Conservation (phyloP, 2,329 filamentous ascomycete genomes). For the Triangularia verruculosa region DNA sequence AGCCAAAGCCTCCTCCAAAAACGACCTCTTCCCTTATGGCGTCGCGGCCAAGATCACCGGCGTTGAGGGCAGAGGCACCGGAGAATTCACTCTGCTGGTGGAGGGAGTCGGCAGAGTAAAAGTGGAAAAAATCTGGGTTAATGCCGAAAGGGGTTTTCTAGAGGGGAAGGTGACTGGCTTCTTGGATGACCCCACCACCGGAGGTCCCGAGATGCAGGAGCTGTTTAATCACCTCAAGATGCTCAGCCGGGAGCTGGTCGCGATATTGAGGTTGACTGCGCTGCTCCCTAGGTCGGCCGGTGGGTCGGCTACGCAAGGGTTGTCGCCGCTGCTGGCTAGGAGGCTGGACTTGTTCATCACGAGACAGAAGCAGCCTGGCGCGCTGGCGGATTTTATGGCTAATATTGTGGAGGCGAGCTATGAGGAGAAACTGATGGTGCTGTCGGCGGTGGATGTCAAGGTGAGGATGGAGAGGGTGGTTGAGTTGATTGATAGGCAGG, state of each 20-base stretch:
- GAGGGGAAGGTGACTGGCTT: constrained; percentile 74
- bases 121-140: constrained; percentile 62
- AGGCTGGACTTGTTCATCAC: constrained; percentile 85
- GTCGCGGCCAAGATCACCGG: constrained; percentile 76
- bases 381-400: constrained; percentile 93
- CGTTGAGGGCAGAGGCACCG: constrained; percentile 70
- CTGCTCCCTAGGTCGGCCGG: constrained; percentile 67
- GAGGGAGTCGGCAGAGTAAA: constrained; percentile 78
- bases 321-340: constrained; percentile 82
- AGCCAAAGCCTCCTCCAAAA: constrained; percentile 58
- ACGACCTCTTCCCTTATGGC: constrained; percentile 79
- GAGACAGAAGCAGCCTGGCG: constrained; percentile 78
- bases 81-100: constrained; percentile 79
- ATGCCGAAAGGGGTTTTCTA: constrained; percentile 77
- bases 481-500: constrained; percentile 77
- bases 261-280: constrained; percentile 78
- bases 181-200: constrained; percentile 63
- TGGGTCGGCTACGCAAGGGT: constrained; percentile 53
- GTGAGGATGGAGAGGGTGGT: constrained; percentile 78
- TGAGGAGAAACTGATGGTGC: constrained; percentile 84
- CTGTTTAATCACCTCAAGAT: constrained; percentile 79
- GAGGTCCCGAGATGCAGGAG: constrained; percentile 54
- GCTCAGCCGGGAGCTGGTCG: constrained; percentile 80
- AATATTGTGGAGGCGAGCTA: constrained; percentile 84
- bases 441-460: constrained; percentile 77